These are phyloP conservation scores for Arctium minus DNA, from an alignment of 129 eudicot genomes.

Conservation along the genomic window DNA sequence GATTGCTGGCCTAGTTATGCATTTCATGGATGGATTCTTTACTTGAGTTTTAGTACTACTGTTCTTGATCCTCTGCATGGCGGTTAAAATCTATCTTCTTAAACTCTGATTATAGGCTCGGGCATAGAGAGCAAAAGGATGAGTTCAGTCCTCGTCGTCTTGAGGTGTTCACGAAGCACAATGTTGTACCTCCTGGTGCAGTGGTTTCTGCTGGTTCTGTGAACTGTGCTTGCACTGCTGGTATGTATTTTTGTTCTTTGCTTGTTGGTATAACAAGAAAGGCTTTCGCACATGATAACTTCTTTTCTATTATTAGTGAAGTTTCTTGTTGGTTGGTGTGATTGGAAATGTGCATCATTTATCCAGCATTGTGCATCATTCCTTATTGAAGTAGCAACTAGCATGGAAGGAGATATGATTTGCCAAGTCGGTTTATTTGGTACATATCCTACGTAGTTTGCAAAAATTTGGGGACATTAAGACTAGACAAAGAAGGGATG, in stretches of 20 bases:
- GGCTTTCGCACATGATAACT: not conserved
- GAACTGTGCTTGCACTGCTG: conserved; percentile 83
- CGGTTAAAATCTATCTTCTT: not conserved
- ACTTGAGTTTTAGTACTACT: not conserved
- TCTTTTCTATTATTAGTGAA: not conserved
- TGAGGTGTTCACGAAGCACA: conserved; percentile 76
- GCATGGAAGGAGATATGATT: no score
- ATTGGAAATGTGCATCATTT: no score
- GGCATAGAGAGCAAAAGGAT: conserved; percentile 96
- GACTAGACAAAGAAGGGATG: no score
- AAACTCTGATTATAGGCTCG: conserved; percentile 54
- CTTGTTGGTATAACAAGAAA: not conserved
- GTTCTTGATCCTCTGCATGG: not conserved
- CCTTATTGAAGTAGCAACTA: no score
- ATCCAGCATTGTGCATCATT: no score
- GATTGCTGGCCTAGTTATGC: not conserved
- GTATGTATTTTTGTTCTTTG: conserved; percentile 28
- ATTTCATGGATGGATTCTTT: not conserved
- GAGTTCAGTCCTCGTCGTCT: conserved; percentile 80
- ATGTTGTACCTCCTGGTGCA: conserved; percentile 74
- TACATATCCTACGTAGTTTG: no score
- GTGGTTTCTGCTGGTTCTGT: conserved; percentile 86
- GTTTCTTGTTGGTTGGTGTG: no score
- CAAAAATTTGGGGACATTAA: no score
- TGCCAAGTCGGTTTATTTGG: no score